A percentile compares a stretch with the other conserved stretches of the same genome.
These are phyloP conservation scores for Plenodomus tracheiphilus DNA, from an alignment of 2,329 filamentous ascomycete species.

Conservation along the genomic window DNA sequence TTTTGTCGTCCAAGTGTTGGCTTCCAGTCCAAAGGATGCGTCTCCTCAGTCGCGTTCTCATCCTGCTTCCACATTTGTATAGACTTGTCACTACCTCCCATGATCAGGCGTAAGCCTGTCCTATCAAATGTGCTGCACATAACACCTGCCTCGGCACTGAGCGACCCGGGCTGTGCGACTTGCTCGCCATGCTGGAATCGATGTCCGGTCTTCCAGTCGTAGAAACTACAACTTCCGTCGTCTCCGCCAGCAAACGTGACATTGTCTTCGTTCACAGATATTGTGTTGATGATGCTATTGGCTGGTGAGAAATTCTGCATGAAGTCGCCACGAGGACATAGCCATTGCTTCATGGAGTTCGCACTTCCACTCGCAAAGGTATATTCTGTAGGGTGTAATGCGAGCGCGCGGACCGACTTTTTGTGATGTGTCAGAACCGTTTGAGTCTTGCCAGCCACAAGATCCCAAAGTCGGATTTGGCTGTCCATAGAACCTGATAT, in stretches of 20 bases:
- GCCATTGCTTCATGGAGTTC: slow-evolving; percentile 98
- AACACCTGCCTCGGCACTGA: slow-evolving; percentile 92
- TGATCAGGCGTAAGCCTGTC: slow-evolving; percentile 86
- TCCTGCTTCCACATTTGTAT: slow-evolving; percentile 98
- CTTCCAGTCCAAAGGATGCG: slow-evolving; percentile 91
- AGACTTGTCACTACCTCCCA: slow-evolving; percentile 88
- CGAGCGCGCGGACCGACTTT: slow-evolving; percentile 86
- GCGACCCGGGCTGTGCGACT: slow-evolving; percentile 87
- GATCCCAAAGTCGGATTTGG: slow-evolving; percentile 72
- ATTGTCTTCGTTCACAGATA: slow-evolving; percentile 92
- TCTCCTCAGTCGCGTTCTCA: slow-evolving; percentile 85
- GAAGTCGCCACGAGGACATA: slow-evolving; percentile 94
- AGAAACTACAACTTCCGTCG: slow-evolving; percentile 95
- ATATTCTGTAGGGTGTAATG: slow-evolving; percentile 87
- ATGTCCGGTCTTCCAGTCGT: slow-evolving; percentile 98
- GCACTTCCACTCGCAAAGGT: slow-evolving; percentile 94
- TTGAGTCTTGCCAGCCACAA: slow-evolving; percentile 95
- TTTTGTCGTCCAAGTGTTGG: slow-evolving; percentile 78
- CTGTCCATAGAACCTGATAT: slow-evolving; percentile 89
- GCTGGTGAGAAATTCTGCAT: slow-evolving; percentile 99
- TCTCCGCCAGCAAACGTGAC: slow-evolving; percentile 94
- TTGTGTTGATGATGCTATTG: slow-evolving; percentile 92
- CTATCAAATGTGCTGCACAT: slow-evolving; percentile 93
- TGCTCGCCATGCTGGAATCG: slow-evolving; percentile 89
- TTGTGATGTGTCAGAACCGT: slow-evolving; percentile 97